Evolutionary conservation across 1,284 basidiomycete genomes (phyloP).

Genomic region (Xerocomus minutiporus): DNA sequence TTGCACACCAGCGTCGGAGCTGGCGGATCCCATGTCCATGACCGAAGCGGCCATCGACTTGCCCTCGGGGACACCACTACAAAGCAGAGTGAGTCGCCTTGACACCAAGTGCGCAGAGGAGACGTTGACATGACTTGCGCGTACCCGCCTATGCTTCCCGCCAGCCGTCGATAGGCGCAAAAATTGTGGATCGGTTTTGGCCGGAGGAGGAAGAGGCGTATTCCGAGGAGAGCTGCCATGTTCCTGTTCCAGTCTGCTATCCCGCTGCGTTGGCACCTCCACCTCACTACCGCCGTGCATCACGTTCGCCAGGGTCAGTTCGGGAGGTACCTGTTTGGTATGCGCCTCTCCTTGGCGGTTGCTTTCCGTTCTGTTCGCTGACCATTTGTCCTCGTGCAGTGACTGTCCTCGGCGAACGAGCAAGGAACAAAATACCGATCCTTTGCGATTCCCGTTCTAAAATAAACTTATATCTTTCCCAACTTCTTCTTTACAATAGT

Average conservation of each 20-base stretch:
- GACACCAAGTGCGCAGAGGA: background rate
- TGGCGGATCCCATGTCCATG: constrained; percentile 19
- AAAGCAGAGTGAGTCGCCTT: constrained; percentile 14
- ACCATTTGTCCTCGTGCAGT: constrained; percentile 10
- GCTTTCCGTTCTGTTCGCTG: background rate
- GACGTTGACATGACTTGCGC: constrained; percentile 11
- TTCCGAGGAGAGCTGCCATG: constrained; percentile 19
- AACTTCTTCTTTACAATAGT: constrained; percentile 5
- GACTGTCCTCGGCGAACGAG: constrained; percentile 16
- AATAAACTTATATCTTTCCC: constrained; percentile 10
- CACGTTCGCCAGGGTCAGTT: constrained; percentile 11
- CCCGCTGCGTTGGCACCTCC: constrained; percentile 26
- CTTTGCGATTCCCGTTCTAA: constrained; percentile 28
- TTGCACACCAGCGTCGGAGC: constrained; percentile 15
- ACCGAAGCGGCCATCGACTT: constrained; percentile 2
- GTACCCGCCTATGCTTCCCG: background rate
- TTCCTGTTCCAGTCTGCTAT: constrained; percentile 8
- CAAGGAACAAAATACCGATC: constrained; percentile 7
- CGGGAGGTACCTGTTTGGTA: constrained; percentile 21
- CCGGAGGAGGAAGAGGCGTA: constrained; percentile 26
- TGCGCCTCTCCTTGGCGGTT: background rate
- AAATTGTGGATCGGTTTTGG: constrained; percentile 32
- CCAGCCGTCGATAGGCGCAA: constrained; percentile 28
- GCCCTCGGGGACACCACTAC: background rate
- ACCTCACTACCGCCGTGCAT: constrained; percentile 27